Evolutionary conservation across 768 basidiomycete species (phyloP).

Genomic region (Tylopilus sp.): DNA sequence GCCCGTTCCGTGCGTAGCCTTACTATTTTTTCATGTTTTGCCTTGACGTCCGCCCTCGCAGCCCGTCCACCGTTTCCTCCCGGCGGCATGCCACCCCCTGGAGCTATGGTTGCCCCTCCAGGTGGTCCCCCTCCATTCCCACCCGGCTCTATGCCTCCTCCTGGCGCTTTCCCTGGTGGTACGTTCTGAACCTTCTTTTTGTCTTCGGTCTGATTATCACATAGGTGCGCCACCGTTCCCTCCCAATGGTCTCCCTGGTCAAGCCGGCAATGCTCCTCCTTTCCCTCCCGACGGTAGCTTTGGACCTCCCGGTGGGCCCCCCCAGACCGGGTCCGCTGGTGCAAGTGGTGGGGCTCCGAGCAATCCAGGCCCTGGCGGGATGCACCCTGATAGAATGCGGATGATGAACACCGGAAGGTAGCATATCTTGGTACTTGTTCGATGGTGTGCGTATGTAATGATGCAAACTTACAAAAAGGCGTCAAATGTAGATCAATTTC

Average conservation of each 20-base stretch:
- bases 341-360: slow-evolving; percentile 27
- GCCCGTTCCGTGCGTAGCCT: slow-evolving; percentile 14
- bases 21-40: background rate
- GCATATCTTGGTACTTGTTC: background rate
- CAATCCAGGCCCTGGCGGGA: slow-evolving; percentile 54
- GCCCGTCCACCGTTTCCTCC: slow-evolving; percentile 73
- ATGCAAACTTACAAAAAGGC: background rate
- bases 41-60: slow-evolving; percentile 23
- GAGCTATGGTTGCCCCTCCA: slow-evolving; percentile 51
- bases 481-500: background rate
- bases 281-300: slow-evolving; percentile 32
- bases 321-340: slow-evolving; percentile 39
- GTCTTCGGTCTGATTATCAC: slow-evolving; percentile 2
- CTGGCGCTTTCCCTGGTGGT: slow-evolving; percentile 49
- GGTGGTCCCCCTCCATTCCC: slow-evolving; percentile 73
- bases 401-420: slow-evolving; percentile 56
- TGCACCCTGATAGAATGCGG: slow-evolving; percentile 79
- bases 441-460: background rate
- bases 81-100: slow-evolving; percentile 45
- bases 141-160: slow-evolving; percentile 50
- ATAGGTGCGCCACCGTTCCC: slow-evolving; percentile 51
- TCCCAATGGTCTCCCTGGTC: slow-evolving; percentile 36
- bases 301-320: slow-evolving; percentile 40
- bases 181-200: slow-evolving; percentile 20
- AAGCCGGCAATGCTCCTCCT: slow-evolving; percentile 28